Base-by-base conservation (phyloP, 1,284 basidiomycete species). In the Trichosporon sp. region DNA sequence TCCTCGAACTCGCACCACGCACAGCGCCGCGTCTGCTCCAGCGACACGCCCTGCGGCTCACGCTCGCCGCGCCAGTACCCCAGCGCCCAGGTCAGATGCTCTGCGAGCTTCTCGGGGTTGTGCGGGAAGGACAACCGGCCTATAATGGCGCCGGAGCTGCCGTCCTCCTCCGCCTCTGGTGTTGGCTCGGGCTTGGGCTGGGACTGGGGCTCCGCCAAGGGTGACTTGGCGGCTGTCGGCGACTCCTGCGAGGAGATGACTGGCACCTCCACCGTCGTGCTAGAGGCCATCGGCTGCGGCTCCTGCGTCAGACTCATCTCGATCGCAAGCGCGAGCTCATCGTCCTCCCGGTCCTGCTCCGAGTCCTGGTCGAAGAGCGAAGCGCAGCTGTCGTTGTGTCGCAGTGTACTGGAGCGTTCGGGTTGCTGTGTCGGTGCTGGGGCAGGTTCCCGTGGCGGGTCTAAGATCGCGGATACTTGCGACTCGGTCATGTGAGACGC, bases 1-100 rank as follows among this genome's bases (percentile, higher is more conserved):
- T 88, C 84, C 60, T 83, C 83, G 79, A 93, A 95, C 79, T 94
- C 92, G 76, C 93, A 95, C 44, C 88, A 87, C 35, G 90, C 93
- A 71, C 93, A 95, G 65, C 92, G 85, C 66, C 85, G 78, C 2
- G 88, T 85, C 60, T 91, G 85, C 68, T 86, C 82, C 15, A 90
- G 68, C 3, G 85, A 85, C 0, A 95, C 93, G 1, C 93, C 93
- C 25, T 79, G 80, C 0, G 92, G 88, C 18, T 85, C 84, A 29
- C 92, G 85, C 66, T 84, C 72, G 1, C 92, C 92, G 72, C 87
- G 83, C 93, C 93, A 95, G 87, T 90, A 94, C 51, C 84, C 79
- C 12, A 94, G 81, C 1, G 90, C 84, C 64, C 85, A 85, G 2
- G 76, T 73, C 15, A 95, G 81, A 75, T 91, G 86, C 0, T 74